These are phyloP conservation scores for Fraxinus nigra DNA, from an alignment of 305 asterid genomes.

Conservation along the genomic window DNA sequence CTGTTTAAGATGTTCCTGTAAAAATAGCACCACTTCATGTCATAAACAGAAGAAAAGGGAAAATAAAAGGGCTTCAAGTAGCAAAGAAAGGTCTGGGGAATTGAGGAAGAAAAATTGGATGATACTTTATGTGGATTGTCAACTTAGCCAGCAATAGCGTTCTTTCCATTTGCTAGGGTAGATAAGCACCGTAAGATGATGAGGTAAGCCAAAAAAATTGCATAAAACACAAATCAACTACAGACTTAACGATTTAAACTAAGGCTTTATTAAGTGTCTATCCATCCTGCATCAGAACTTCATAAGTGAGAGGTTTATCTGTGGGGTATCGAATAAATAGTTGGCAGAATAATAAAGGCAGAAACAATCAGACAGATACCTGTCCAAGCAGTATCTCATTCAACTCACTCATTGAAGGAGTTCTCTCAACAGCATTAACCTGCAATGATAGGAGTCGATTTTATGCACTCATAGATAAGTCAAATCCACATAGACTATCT, in stretches of 20 bases:
- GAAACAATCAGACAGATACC: slow-evolving; percentile 44
- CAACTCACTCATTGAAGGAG: slow-evolving; percentile 99
- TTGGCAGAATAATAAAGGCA: slow-evolving; percentile 12
- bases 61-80: background rate
- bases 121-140: background rate
- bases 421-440: slow-evolving; percentile 95
- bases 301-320: background rate
- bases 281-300: background rate
- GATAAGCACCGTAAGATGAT: background rate
- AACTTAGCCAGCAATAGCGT: background rate
- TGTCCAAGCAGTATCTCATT: slow-evolving; percentile 95
- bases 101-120: background rate
- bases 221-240: background rate
- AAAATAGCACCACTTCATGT: slow-evolving; percentile 27
- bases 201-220: background rate
- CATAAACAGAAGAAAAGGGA: background rate
- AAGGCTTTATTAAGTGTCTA: background rate
- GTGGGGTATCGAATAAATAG: background rate
- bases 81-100: background rate
- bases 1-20: slow-evolving; percentile 95
- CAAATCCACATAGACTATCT: slow-evolving; percentile 5
- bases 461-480: slow-evolving; percentile 13
- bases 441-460: slow-evolving; percentile 34
- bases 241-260: background rate
- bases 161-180: background rate